phyloP scores from a whole-genome alignment of 73 alveolate genomes.

The Stentor roeselii region DNA sequence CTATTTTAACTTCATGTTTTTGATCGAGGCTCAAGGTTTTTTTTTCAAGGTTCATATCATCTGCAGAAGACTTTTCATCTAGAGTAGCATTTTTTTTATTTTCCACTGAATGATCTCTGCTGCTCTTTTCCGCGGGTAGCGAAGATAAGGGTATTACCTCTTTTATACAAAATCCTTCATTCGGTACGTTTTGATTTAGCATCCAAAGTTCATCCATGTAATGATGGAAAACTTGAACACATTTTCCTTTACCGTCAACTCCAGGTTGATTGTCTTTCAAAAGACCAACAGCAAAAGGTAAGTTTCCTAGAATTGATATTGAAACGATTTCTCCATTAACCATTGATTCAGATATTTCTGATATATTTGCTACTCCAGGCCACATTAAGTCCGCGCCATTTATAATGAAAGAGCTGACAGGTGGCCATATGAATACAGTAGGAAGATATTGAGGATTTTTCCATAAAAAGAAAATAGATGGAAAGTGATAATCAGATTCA shows the following conservation, averaged over 20 bases:
- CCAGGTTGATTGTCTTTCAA: too few relatives aligned
- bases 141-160: not conserved
- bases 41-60: too few relatives aligned
- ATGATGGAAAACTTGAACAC: constrained; percentile 16
- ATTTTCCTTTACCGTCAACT: not conserved
- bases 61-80: too few relatives aligned
- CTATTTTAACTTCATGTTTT: too few relatives aligned
- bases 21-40: too few relatives aligned
- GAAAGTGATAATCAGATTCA: not conserved
- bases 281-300: constrained; percentile 12
- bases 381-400: constrained; percentile 24
- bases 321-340: not conserved
- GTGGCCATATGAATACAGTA: not conserved
- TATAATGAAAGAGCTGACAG: not conserved
- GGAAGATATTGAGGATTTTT: not conserved
- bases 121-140: not conserved
- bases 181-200: not conserved
- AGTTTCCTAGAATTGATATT: not conserved
- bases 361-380: constrained; percentile 5
- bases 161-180: constrained; percentile 11
- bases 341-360: not conserved
- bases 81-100: too few relatives aligned
- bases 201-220: not conserved
- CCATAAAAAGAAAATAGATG: not conserved
- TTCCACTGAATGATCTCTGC: too few relatives aligned